Percentiles rank a stretch among this genome's conserved stretches.
Conservation (phyloP, 1,284 basidiomycete species). For the Fomes fomentarius region DNA sequence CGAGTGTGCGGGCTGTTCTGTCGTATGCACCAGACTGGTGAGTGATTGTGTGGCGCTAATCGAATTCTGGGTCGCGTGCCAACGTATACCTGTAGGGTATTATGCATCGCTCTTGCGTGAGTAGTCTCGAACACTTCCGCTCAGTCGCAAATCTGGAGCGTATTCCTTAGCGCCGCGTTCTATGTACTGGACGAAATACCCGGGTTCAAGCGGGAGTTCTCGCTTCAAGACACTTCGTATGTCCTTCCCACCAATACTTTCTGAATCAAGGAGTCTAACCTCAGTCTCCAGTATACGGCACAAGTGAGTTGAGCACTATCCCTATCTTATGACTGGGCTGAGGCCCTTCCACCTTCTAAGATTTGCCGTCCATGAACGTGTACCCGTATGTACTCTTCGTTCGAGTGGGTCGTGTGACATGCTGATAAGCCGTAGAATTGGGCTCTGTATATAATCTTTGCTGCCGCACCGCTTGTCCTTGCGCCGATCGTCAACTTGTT, state of each 20-base stretch:
- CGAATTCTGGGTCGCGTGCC: not conserved
- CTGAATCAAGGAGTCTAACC: not conserved
- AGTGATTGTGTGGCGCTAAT: constrained; percentile 24
- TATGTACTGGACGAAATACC: constrained; percentile 71
- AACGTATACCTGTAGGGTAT: constrained; percentile 38
- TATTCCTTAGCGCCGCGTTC: constrained; percentile 61
- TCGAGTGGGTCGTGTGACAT: not conserved
- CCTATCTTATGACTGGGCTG: not conserved
- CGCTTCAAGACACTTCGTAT: constrained; percentile 77
- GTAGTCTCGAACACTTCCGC: constrained; percentile 33
- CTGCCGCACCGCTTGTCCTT: constrained; percentile 69
- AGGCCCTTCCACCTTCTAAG: constrained; percentile 39
- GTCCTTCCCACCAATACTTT: constrained; percentile 33
- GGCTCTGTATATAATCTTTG: constrained; percentile 69
- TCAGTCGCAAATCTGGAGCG: not conserved
- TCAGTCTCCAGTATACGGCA: constrained; percentile 47
- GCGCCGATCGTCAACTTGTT: constrained; percentile 71
- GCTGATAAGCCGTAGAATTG: constrained; percentile 12
- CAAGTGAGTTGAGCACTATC: constrained; percentile 49
- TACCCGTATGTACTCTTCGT: constrained; percentile 61
- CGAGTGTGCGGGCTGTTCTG: constrained; percentile 40
- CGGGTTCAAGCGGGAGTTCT: constrained; percentile 87
- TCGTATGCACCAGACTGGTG: constrained; percentile 80
- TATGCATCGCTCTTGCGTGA: constrained; percentile 62
- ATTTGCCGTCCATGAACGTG: constrained; percentile 81